These are phyloP conservation scores for Lippia alba DNA, from an alignment of 305 asterid species.

Conservation along the genomic window DNA sequence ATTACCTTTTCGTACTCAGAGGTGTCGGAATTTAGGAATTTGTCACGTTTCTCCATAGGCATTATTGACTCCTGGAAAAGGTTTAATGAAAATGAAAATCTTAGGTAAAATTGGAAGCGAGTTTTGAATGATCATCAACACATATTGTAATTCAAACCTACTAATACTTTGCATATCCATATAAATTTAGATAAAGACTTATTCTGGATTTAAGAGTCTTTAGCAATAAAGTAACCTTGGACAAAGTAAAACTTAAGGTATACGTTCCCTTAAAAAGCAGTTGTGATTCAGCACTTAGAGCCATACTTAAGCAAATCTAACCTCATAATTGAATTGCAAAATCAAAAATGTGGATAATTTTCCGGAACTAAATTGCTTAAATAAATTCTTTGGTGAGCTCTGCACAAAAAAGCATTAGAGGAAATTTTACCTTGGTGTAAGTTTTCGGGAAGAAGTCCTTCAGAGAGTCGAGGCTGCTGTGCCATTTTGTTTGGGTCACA, in stretches of 20 bases:
- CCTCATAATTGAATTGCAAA: too few species aligned
- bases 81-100: constrained; percentile 12
- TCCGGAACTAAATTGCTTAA: too few species aligned
- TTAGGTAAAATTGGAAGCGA: not conserved
- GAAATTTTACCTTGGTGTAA: constrained; percentile 74
- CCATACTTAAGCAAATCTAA: too few species aligned
- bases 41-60: constrained; percentile 65
- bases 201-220: not conserved
- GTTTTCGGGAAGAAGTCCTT: constrained; percentile 89
- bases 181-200: too few species aligned
- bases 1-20: constrained; percentile 63
- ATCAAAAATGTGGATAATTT: too few species aligned
- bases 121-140: too few species aligned
- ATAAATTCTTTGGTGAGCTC: too few species aligned
- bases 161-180: not conserved
- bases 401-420: not conserved
- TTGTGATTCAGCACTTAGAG: not conserved
- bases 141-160: too few species aligned
- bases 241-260: too few species aligned
- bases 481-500: constrained; percentile 93
- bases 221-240: too few species aligned
- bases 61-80: constrained; percentile 56
- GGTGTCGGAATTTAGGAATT: constrained; percentile 57
- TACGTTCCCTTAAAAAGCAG: not conserved
- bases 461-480: constrained; percentile 77